Evolutionary conservation across 345 rosid species (phyloP).

Genomic region (Sisymbrium irio): DNA sequence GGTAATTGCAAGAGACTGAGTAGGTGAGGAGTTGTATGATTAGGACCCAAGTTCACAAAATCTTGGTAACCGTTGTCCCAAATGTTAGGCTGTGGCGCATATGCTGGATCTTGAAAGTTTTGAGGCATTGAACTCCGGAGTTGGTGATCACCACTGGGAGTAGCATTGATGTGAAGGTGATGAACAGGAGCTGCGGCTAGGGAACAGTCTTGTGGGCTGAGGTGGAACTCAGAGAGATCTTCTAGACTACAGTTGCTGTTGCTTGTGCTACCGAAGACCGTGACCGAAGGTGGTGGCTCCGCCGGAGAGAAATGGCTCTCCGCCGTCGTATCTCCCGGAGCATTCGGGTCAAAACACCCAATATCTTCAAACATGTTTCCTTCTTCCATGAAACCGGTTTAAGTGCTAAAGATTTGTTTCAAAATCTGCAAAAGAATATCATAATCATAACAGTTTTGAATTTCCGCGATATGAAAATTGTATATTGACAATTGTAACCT

Average conservation of each 20-base stretch:
- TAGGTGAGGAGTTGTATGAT: slow-evolving; percentile 54
- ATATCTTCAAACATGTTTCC: slow-evolving; percentile 48
- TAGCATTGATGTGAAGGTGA: slow-evolving; percentile 40
- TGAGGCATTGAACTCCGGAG: slow-evolving; percentile 33
- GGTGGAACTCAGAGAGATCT: slow-evolving; percentile 45
- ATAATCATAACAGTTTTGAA: background rate
- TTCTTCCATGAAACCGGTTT: slow-evolving; percentile 6
- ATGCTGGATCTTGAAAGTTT: slow-evolving; percentile 25
- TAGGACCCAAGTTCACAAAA: slow-evolving; percentile 22
- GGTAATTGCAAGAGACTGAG: slow-evolving; percentile 60
- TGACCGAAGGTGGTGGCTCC: slow-evolving; percentile 19
- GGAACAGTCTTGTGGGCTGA: slow-evolving; percentile 29
- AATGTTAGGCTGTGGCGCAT: slow-evolving; percentile 6
- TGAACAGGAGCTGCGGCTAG: slow-evolving; percentile 38
- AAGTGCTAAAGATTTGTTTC: background rate
- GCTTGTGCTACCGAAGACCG: slow-evolving; percentile 29
- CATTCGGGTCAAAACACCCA: slow-evolving; percentile 50
- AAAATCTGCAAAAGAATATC: slow-evolving; percentile 2
- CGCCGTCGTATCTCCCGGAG: slow-evolving; percentile 35
- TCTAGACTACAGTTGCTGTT: slow-evolving; percentile 41
- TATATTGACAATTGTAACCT: background rate
- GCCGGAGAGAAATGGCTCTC: slow-evolving; percentile 29
- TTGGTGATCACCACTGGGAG: slow-evolving; percentile 18
- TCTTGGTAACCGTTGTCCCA: slow-evolving; percentile 42
- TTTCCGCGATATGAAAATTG: background rate